Percentiles rank a stretch among this genome's conserved stretches.
phyloP scores from a whole-genome alignment of 768 basidiomycete species.

The Pulveroboletus frians region DNA sequence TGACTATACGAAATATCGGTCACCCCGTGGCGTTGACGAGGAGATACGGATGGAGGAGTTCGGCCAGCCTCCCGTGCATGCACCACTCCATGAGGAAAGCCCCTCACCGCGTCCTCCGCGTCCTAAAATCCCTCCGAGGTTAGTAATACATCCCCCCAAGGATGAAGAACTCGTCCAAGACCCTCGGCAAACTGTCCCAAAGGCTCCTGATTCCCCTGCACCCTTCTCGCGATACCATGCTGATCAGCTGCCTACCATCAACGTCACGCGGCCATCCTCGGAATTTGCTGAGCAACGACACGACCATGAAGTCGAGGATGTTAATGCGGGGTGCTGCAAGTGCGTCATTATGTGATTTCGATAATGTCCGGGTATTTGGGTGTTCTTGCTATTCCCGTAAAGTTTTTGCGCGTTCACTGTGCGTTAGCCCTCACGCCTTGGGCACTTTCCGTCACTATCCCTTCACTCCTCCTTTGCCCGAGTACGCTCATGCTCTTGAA shows the following conservation, averaged over 20 bases:
- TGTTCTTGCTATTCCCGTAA: constrained; percentile 20
- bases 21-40: constrained; percentile 37
- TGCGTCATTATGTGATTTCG: constrained; percentile 75
- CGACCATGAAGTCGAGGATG: constrained; percentile 41
- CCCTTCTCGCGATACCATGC: constrained; percentile 59
- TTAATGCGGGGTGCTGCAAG: constrained; percentile 61
- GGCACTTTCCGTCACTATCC: constrained; percentile 1
- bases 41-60: constrained; percentile 67
- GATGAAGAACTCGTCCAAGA: constrained; percentile 26
- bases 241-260: constrained; percentile 29
- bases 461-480: constrained; percentile 2
- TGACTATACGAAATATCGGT: constrained; percentile 66
- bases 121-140: constrained; percentile 4
- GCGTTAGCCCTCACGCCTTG: constrained; percentile 10
- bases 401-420: constrained; percentile 23
- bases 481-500: constrained; percentile 9
- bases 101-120: not conserved
- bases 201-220: constrained; percentile 46
- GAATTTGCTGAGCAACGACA: constrained; percentile 26
- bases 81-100: constrained; percentile 14
- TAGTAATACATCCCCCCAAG: constrained; percentile 24
- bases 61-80: constrained; percentile 37
- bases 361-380: constrained; percentile 15
- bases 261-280: constrained; percentile 27
- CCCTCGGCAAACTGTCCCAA: constrained; percentile 15